Evolutionary conservation across 83 land plant genomes (phyloP), one percentile per base, ranked within the genome.

Genomic region (Picea engelmannii): DNA sequence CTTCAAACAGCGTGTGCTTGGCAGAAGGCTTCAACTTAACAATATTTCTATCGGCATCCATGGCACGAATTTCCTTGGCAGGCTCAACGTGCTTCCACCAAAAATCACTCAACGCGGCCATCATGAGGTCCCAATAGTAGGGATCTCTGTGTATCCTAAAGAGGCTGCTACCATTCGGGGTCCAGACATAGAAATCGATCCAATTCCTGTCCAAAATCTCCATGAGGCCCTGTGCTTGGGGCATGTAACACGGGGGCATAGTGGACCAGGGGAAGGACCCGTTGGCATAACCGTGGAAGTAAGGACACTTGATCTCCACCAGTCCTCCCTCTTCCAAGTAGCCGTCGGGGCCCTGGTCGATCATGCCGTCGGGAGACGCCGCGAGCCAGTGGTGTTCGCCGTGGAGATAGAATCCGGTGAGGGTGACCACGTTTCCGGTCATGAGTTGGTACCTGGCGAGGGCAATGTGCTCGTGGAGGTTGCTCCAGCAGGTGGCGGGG

Each of bases 101-200:
- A 76, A 89, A 93, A 70, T 93, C 93, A 40, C 87, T 81, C 21
- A 93, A 70, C 12, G 86, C 86, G 0, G 74, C 67, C 8, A 86
- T 68, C 20, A 93, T 20, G 12, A 88, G 69, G 11, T 84, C 81
- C 93, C 95, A 93, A 60, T 91, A 93, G 18, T 81, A 81, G 6
- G 42, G 17, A 71, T 91, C 89, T 47, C 93, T 79, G 9, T 89
- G 27, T 13, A 93, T 31, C 76, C 94, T 83, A 60, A 89, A 89
- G 4, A 91, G 80, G 79, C 84, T 81, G 80, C 92, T 87, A 1
- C 91, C 93, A 58, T 85, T 88, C 61, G 83, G 81, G 27, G 92
- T 89, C 95, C 95, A 93, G 68, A 86, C 83, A 81, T 89, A 93
- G 47, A 93, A 86, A 80, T 93, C 94, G 90, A 93, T 83, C 93